Percentiles rank a stretch among this genome's conserved stretches.
phyloP scores from a whole-genome alignment of 177 flowering plant species.

The Vitis hybrid region DNA sequence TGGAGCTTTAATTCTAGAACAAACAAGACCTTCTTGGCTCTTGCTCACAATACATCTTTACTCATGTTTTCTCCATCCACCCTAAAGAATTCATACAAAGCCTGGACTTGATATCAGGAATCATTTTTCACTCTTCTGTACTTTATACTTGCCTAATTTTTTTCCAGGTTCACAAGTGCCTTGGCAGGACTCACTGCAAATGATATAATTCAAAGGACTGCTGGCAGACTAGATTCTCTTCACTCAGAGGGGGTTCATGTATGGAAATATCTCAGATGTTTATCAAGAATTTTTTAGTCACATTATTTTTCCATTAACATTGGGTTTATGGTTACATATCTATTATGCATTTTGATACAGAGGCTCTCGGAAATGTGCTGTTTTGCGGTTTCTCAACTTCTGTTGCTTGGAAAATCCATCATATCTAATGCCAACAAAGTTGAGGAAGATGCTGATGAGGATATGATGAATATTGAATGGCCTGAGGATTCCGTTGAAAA shows the following conservation, averaged over 20 bases:
- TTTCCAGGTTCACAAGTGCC: constrained; percentile 76
- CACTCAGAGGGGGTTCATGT: constrained; percentile 98
- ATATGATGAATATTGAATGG: constrained; percentile 63
- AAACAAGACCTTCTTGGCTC: no score
- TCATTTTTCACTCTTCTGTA: background rate
- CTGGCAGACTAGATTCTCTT: constrained; percentile 78
- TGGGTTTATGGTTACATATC: background rate
- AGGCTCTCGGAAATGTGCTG: constrained; percentile 95
- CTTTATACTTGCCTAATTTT: background rate
- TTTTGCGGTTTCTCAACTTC: constrained; percentile 72
- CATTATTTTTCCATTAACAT: background rate
- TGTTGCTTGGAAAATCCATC: constrained; percentile 80
- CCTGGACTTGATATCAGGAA: no score
- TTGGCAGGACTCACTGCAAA: constrained; percentile 62
- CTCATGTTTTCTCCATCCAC: no score
- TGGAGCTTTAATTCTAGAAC: no score
- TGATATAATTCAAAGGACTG: constrained; percentile 83
- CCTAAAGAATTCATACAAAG: no score
- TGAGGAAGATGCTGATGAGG: constrained; percentile 50
- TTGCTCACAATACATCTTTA: no score
- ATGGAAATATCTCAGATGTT: constrained; percentile 18
- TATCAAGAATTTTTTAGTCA: background rate
- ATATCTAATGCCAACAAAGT: constrained; percentile 61
- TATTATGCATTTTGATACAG: constrained; percentile 40
- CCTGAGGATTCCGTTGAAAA: constrained; percentile 87